Base-by-base conservation (phyloP, 345 rosid genomes). In the Viola odorata region DNA sequence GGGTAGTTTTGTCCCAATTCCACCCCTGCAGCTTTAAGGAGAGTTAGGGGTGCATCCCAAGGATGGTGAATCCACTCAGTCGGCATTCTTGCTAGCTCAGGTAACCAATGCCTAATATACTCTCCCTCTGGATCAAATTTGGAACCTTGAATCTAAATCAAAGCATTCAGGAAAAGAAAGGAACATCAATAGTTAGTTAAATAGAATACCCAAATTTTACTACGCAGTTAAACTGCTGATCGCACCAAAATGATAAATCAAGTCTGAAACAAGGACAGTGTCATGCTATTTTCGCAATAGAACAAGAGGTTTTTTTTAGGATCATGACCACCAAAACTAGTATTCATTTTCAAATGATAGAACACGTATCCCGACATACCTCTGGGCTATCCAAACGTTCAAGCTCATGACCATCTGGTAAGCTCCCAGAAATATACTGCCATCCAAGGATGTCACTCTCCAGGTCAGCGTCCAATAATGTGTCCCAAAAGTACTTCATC, bases 401-500 rank as follows among this genome's bases (percentile, higher is more conserved):
- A 62, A 92, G 96, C 67, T 85, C 85, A n/a, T 92, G 96, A 62
- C 96, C 98, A 60, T 92, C 96, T 0, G 96, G 98, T 73, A 92
- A 79, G 80, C 98, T 80, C 44, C 98, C 94, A 0, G 96, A 92
- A 59, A 92, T 85, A 70, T 92, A 92, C 72, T 92, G 98, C 98
- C 96, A 92, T 15, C 94, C 96, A 15, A 92, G 83, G 65, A 92
- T 89, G 67, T 89, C 94, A 44, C 81, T 74, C 72, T 92, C 96
- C 69, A 92, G 73, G 76, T 89, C 96, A 39, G 96, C 96, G 78
- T 92, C 96, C 73, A 92, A 65, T 63, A 92, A 91, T 0, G 94
- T 87, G 80, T 92, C 96, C 96, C 96, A 92, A 63, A 87, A 89
- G 67, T 89, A 92, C 75, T 89, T 89, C 96, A 92, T 81, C 23